Base-by-base conservation (phyloP, 2,329 filamentous ascomycete species). In the Leptographium galeiforme region DNA sequence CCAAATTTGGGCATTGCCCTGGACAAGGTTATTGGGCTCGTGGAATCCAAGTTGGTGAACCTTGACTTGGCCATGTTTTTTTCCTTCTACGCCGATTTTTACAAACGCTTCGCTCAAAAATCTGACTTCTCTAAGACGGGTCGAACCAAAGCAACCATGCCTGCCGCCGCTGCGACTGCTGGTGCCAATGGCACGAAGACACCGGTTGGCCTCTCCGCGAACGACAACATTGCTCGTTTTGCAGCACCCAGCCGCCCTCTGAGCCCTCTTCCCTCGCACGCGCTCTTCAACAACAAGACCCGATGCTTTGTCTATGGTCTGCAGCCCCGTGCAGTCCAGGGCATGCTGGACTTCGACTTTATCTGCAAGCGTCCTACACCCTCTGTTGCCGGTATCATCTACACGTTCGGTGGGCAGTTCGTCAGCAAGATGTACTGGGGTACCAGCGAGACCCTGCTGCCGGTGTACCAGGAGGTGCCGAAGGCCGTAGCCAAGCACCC, bases 341-440 rank as follows among this genome's bases (percentile, higher is more conserved):
- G 86, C 70, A 90, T 90, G 85, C 87, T 98, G 70, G 93, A 98
- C 74, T 98, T 98, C 72, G 93, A 98, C 79, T 98, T 97, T 81
- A 98, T 98, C 76, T 98, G 93, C 89, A 97, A 97, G 84, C 88
- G 93, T 66, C 81, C 84, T 69, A 94, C 87, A 57, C 93, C 93
- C 60, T 98, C 93, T 55, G 93, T 98, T 56, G 93, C 93, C 61
- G 93, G 90, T 69, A 97, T 98, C 75, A 97, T 98, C 80, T 98
- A 98, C 80, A 96, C 93, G 64, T 98, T 98, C 68, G 93, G 93
- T 70, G 93, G 93, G 63, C 93, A 98, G 76, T 98, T 98, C 83
- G 93, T 98, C 70, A 96, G 89, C 84, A 98, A 98, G 85, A 97
- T 98, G 93, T 98, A 98, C 87, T 98, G 93, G 93, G 93, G 93